Evolutionary conservation across 805 yeast species (phyloP).

Genomic region (Yarrowia hollandica): DNA sequence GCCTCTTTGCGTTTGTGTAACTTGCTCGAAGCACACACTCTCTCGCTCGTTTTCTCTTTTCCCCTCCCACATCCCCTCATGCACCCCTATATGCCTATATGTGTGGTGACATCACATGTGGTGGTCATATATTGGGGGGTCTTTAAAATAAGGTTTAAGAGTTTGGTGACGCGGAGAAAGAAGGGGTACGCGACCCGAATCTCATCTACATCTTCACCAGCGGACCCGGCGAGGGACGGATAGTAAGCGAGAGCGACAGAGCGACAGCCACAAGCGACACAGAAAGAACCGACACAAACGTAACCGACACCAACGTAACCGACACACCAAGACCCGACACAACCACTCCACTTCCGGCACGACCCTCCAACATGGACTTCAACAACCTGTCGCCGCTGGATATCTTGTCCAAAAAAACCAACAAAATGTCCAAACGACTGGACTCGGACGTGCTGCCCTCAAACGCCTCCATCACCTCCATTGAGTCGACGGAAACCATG

Average conservation of each 20-base stretch:
- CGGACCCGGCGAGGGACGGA: too few relatives aligned
- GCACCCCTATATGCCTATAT: conserved; percentile 24
- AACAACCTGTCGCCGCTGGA: conserved; percentile 37
- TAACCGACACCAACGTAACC: not conserved
- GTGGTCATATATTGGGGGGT: not conserved
- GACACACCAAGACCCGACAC: not conserved
- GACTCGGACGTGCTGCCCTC: conserved; percentile 28
- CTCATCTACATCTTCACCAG: not conserved
- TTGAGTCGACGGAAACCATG: conserved; percentile 12
- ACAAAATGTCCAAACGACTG: conserved; percentile 33
- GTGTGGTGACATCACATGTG: conserved; percentile 21
- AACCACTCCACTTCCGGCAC: not conserved
- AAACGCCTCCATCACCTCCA: conserved; percentile 13
- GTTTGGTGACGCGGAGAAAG: conserved; percentile 25
- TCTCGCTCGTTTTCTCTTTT: not conserved
- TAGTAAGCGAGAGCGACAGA: too few relatives aligned
- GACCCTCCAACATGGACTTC: conserved; percentile 15
- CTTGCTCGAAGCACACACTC: too few relatives aligned
- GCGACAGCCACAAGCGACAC: not conserved
- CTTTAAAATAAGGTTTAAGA: not conserved
- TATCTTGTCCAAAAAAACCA: conserved; percentile 36
- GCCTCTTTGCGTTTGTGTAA: too few relatives aligned
- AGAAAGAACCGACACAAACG: not conserved
- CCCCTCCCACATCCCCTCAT: not conserved
- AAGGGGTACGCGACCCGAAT: conserved; percentile 20